Evolutionary conservation across 2,329 filamentous ascomycete genomes (phyloP), one percentile per base, ranked within the genome.

Genomic region (Penicillium palitans): DNA sequence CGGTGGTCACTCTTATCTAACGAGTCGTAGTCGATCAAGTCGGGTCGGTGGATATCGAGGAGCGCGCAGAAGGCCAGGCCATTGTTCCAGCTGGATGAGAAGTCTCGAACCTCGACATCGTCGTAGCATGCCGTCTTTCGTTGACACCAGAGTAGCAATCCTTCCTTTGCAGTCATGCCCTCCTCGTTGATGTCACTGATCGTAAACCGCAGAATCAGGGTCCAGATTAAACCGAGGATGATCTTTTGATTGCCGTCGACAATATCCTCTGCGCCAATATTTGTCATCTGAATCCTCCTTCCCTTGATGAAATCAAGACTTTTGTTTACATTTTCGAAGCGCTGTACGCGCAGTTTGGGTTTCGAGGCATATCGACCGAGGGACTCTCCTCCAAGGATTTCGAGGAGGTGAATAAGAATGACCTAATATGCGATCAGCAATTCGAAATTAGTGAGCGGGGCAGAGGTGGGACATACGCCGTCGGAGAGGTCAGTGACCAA

Each of bases 141-240:
- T 79, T 99, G 93, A 80, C 95, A 99, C 95, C 95, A 99, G 25
- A 99, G 79, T 57, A 99, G 78, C 69, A 99, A 79, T 62, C 95
- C 95, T 74, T 98, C 95, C 77, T 98, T 97, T 58, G 95, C 95
- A 52, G 93, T 97, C 86, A 98, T 89, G 65, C 95, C 95, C 81
- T 97, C 95, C 76, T 93, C 90, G 74, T 96, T 98, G 80, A 99
- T 99, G 76, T 99, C 95, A 75, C 89, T 97, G 74, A 99, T 99
- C 67, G 95, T 99, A 76, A 99, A 99, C 51, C 95, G 86, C 66
- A 97, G 81, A 88, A 99, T 99, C 62, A 99, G 83, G 6, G 93
- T 99, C 95, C 95, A 99, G 77, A 99, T 97, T 68, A 99, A 82
- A 31, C 95, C 95, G 31, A 99, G 83, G 60, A 98, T 96, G 71